Evolutionary conservation across 1,284 basidiomycete species (phyloP).

Genomic region (Tilletiaria anomala): DNA sequence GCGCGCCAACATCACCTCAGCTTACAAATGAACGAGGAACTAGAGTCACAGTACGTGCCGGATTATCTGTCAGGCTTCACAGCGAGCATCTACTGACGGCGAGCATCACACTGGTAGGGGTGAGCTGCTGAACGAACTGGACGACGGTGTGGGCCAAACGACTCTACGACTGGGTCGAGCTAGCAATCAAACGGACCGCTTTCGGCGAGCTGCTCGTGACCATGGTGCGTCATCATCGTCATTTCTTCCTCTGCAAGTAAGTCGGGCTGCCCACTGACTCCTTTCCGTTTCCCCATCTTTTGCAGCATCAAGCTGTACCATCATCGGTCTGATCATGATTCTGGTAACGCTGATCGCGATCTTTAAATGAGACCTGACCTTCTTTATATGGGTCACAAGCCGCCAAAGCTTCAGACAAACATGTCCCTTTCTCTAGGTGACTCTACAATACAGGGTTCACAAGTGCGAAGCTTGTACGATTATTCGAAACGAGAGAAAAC

Average conservation of each 20-base stretch:
- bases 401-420: no score
- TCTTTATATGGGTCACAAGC: no score
- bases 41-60: slow-evolving; percentile 20
- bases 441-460: no score
- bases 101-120: no score
- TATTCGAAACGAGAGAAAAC: no score
- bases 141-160: slow-evolving; percentile 21
- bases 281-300: neutral
- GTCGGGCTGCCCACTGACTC: no score
- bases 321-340: slow-evolving; percentile 21
- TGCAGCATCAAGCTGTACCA: slow-evolving; percentile 10
- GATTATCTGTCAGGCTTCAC: neutral
- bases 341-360: slow-evolving; percentile 28
- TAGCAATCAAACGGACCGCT: slow-evolving; percentile 13
- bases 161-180: slow-evolving; percentile 26
- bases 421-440: no score
- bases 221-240: slow-evolving; percentile 22
- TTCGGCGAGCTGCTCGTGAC: slow-evolving; percentile 21
- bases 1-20: slow-evolving; percentile 29
- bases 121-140: slow-evolving; percentile 22
- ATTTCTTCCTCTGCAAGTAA: neutral
- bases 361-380: no score
- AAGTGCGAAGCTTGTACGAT: no score
- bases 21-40: slow-evolving; percentile 36
- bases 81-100: no score